Evolutionary conservation across 306 rosid species (phyloP).

Genomic region (Urtica urens): DNA sequence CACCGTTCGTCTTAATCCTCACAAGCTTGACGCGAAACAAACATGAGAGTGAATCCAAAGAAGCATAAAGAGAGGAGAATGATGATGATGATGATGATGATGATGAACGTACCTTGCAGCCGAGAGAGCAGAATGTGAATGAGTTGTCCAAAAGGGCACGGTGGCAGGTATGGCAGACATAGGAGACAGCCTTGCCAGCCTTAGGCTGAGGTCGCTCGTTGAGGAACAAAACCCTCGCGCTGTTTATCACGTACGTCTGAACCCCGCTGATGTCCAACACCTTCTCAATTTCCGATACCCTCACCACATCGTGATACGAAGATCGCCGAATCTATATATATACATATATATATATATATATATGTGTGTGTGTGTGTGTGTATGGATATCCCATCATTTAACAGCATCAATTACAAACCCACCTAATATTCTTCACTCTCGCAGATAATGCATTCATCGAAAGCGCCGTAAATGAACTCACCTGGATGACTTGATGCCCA

Average conservation of each 20-base stretch:
- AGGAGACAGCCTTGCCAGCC: slow-evolving; percentile 62
- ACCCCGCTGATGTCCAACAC: slow-evolving; percentile 74
- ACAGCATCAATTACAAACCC: no score
- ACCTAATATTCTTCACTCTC: no score
- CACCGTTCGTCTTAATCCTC: slow-evolving; percentile 71
- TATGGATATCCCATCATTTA: no score
- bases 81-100: slow-evolving; percentile 32
- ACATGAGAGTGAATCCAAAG: no score
- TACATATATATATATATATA: background rate
- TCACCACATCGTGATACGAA: slow-evolving; percentile 90
- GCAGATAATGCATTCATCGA: no score
- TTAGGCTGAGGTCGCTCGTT: slow-evolving; percentile 95
- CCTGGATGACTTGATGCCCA: slow-evolving; percentile 92
- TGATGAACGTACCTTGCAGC: slow-evolving; percentile 87
- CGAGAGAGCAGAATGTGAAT: slow-evolving; percentile 82
- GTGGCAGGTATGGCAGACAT: slow-evolving; percentile 81
- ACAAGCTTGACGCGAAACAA: no score
- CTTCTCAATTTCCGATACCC: slow-evolving; percentile 65
- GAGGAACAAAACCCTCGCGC: slow-evolving; percentile 81
- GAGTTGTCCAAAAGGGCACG: slow-evolving; percentile 91
- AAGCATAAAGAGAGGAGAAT: background rate
- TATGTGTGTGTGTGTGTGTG: no score
- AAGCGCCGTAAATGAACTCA: no score
- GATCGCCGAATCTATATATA: slow-evolving; percentile 66
- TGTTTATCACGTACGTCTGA: slow-evolving; percentile 85